Conservation (phyloP, 306 rosid species). For the Sesbania bispinosa region DNA sequence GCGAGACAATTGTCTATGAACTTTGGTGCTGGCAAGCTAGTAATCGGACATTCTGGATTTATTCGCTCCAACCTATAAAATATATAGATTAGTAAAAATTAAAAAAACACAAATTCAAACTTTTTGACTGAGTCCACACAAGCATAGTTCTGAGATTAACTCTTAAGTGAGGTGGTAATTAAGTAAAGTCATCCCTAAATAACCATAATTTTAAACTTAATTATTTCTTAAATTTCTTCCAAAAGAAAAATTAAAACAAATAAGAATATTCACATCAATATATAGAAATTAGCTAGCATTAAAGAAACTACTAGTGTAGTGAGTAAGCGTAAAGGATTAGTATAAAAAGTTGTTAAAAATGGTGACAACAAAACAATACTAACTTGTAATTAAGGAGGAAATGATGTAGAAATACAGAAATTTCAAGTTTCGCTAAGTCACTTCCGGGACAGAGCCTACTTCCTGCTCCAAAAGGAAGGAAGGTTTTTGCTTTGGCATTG, state of each 20-base stretch:
- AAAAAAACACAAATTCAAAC: not conserved
- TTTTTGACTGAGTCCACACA: no score
- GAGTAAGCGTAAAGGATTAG: not conserved
- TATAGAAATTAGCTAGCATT: not conserved
- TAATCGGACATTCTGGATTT: not conserved
- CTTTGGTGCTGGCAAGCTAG: not conserved
- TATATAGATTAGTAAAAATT: not conserved
- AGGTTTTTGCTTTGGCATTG: not conserved
- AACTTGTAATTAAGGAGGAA: not conserved
- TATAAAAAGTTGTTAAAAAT: not conserved
- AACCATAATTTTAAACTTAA: not conserved
- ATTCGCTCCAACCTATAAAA: not conserved
- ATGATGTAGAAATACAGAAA: not conserved
- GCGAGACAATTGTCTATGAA: not conserved
- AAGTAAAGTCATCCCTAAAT: no score
- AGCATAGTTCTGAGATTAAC: no score
- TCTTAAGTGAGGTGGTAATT: no score
- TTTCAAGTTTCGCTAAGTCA: not conserved
- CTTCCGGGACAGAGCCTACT: not conserved
- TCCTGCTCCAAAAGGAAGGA: conserved; percentile 4
- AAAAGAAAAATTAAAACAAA: not conserved
- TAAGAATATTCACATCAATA: not conserved
- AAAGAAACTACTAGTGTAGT: not conserved
- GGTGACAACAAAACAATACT: not conserved
- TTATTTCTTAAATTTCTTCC: not conserved